phyloP scores from a whole-genome alignment of 805 yeast genomes.

The Cyberlindnera americana region DNA sequence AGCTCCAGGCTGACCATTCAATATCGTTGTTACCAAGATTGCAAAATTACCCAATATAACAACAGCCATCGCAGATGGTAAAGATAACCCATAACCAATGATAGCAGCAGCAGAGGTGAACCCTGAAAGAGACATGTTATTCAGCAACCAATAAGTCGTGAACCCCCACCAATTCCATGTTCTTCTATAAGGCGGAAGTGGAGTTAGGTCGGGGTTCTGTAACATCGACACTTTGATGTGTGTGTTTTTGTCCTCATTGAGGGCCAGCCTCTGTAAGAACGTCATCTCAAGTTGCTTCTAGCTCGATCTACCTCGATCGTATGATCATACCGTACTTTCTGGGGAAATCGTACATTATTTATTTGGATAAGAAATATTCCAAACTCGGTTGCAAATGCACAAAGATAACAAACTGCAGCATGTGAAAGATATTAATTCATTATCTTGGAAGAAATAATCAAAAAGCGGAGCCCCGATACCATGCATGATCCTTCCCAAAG shows the following conservation, averaged over 20 bases:
- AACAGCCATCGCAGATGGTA: slow-evolving; percentile 43
- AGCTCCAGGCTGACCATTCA: slow-evolving; percentile 46
- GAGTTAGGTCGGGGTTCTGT: slow-evolving; percentile 11
- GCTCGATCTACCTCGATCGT: slow-evolving; percentile 31
- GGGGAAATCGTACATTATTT: no score
- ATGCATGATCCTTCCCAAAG: no score
- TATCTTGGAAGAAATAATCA: no score
- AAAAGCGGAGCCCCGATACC: no score
- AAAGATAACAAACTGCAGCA: no score
- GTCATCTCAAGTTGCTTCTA: slow-evolving; percentile 24
- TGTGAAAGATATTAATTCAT: no score
- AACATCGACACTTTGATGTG: slow-evolving; percentile 7
- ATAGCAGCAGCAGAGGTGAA: slow-evolving; percentile 47
- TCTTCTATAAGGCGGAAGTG: slow-evolving; percentile 26
- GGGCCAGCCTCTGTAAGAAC: background rate
- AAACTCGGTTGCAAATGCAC: no score
- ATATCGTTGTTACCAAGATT: slow-evolving; percentile 40
- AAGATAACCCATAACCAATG: slow-evolving; percentile 41
- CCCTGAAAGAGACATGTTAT: slow-evolving; percentile 43
- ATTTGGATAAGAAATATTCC: no score
- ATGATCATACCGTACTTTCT: no score
- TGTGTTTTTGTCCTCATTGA: slow-evolving; percentile 19
- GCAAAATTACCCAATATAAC: slow-evolving; percentile 41
- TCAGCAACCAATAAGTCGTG: slow-evolving; percentile 42
- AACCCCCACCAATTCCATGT: slow-evolving; percentile 40